Evolutionary conservation across 306 rosid genomes (phyloP), one percentile per base, ranked within the genome.

Genomic region (Medicago ruthenica): DNA sequence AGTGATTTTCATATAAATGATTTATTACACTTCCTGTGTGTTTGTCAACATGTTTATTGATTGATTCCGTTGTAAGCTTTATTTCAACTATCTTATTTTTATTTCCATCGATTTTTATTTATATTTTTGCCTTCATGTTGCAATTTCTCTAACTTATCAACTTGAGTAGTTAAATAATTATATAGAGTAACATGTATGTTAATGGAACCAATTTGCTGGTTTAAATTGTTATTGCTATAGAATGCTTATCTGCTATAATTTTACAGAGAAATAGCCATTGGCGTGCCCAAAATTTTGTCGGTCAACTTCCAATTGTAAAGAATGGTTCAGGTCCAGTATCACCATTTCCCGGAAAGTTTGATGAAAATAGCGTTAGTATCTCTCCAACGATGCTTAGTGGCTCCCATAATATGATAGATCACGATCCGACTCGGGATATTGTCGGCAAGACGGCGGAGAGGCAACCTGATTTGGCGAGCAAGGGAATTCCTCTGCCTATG

Each of bases 261-360:
- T 68, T 79, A 73, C 96, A 96, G 99, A 90, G 99, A 82, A 96
- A 92, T 47, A 96, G 96, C 79, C 98, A 96, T 80, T 96, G 99
- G 99, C 98, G 97, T 36, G 93, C 87, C 71, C 99, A 86, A 81
- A 86, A 75, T 87, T 88, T 88, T 36, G 87, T 74, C 42, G 90
- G 96, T 71, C 88, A 90, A 79, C 92, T 92, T 76, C 86, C 90
- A 69, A 63, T 82, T 62, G 59, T 82, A 65, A 92, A 88, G 79
- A 92, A 88, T 75, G 93, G 91, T 69, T 78, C 89, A 31, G 96
- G 88, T 71, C 79, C 88, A 1, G 89, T 78, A 37, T 80, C 90
- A 62, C 81, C 90, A 11, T 89, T 88, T 85, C 85, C 96, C 22
- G 97, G 90, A 62, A 96, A 92, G 83, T 80, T 88, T 63, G 99